Base-by-base conservation (phyloP, 1,284 basidiomycete species). In the Marasmius sp. region DNA sequence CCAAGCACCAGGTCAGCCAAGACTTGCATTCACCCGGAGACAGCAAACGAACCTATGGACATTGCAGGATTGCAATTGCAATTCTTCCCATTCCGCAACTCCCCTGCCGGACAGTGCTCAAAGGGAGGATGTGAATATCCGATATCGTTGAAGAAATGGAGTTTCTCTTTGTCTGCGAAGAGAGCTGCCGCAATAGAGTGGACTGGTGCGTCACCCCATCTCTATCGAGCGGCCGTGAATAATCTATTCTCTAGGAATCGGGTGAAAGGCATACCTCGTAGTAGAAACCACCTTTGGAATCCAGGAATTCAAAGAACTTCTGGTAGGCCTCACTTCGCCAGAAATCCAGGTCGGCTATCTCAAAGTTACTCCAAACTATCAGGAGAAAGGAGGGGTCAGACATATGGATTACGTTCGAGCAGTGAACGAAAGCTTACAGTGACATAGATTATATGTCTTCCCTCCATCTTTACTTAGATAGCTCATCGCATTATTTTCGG, bases 171-270 rank as follows among this genome's bases (percentile, higher is more conserved):
- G 52, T 76, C 69, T 6, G 83, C 79, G 68, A 94, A 92, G 22
- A 93, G 72, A 0, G 88, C 85, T 0, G 85, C 88, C 1, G 87
- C 92, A 61, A 94, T 91, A 38, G 85, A 89, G 71, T 93, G 92
- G 1, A 94, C 83, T 0, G 92, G 93, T 7, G 93, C 93, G 69
- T 94, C 92, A 49, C 92, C 92, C 91, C 90, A 92, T 43, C 90
- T 81, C 82, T 87, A 39, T 20, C 65, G 51, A 69, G 47, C 16
- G 16, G 27, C 27, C 1, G 38, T 22, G n/a, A 18, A 27, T 27
- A 2, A 27, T 7, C 34, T 33, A n/a, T n/a, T n/a, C n/a, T 5
- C 36, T 9, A 11, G 27, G 22, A 37, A 48, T 20, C 48, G 10
- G 27, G 14, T 9, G 49, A 18, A 45, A 48, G 11, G 34, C 20